Evolutionary conservation across 768 basidiomycete species (phyloP), one percentile per base, ranked within the genome.

Genomic region (Pisolithus sp.): DNA sequence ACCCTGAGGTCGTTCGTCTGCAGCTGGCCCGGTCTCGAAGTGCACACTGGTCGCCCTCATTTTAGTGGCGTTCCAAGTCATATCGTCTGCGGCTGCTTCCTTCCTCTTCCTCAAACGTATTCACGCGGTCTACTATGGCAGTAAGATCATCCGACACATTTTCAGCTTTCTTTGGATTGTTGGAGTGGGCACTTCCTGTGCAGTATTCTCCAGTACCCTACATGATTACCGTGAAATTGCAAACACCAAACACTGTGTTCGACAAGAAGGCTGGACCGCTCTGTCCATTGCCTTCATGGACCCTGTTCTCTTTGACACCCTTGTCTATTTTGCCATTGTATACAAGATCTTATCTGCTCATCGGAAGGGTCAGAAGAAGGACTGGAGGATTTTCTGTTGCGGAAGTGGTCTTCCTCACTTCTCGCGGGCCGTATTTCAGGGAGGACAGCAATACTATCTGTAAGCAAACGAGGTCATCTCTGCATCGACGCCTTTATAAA

Each of bases 361-460:
- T 34, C 34, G 12, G 34, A 34, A 15, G 34, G 34, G 34, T 49
- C 46, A 44, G 3, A 53, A 57, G 10, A 51, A 30, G 36, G 40
- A 28, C 26, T 53, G 66, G 48, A 60, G 48, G 50, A 23, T 53
- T 2, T 63, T 66, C 50, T 55, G 64, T 17, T 47, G 42, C 3
- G 61, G 57, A 5, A 41, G 61, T 4, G 46, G 64, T 10, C 61
- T 74, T 20, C 71, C 71, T 34, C 55, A 38, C 34, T 50, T 74
- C 46, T 68, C 71, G 4, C 58, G 52, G 41, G 65, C 65, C 10
- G 20, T 75, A 6, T 50, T 75, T 12, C 58, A 63, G n/a, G 69
- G 68, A 24, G 72, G 73, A 15, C 71, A 74, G 49, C 59, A 59
- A 21, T 74, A 73, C 52, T 72, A 74, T 52, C 36, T 68, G 73